Percentiles rank a stretch among this genome's conserved stretches.
These are phyloP conservation scores for Vaccinium corymbosum DNA, from an alignment of 148 eudicot species.

Conservation along the genomic window DNA sequence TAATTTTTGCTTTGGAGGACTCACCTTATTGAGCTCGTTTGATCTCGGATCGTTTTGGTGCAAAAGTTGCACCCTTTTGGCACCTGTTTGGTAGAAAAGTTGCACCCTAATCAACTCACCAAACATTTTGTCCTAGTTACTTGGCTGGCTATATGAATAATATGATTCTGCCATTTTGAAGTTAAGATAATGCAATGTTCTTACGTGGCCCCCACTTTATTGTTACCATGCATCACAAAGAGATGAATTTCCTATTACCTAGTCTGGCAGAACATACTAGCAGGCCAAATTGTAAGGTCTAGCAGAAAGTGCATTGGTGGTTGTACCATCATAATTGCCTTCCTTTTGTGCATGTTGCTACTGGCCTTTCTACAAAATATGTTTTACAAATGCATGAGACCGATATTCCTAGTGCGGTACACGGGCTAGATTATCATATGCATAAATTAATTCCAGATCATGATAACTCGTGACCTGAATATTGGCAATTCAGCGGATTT, in stretches of 20 bases:
- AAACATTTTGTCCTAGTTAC: neutral
- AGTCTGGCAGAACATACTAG: neutral
- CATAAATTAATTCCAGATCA: neutral
- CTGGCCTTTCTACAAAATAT: neutral
- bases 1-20: neutral
- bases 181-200: neutral
- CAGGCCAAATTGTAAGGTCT: neutral
- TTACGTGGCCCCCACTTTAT: neutral
- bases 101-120: neutral
- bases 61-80: neutral
- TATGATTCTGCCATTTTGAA: neutral
- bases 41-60: neutral
- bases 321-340: neutral
- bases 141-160: neutral
- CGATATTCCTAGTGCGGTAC: neutral
- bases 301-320: neutral
- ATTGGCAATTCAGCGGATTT: conserved; percentile 5
- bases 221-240: neutral
- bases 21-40: neutral
- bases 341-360: neutral
- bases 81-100: neutral
- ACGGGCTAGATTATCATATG: neutral
- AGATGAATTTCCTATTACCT: neutral
- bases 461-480: neutral
- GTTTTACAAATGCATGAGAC: neutral